phyloP scores from a whole-genome alignment of 169 alveolate genomes.

The Perkinsus chesapeaki region DNA sequence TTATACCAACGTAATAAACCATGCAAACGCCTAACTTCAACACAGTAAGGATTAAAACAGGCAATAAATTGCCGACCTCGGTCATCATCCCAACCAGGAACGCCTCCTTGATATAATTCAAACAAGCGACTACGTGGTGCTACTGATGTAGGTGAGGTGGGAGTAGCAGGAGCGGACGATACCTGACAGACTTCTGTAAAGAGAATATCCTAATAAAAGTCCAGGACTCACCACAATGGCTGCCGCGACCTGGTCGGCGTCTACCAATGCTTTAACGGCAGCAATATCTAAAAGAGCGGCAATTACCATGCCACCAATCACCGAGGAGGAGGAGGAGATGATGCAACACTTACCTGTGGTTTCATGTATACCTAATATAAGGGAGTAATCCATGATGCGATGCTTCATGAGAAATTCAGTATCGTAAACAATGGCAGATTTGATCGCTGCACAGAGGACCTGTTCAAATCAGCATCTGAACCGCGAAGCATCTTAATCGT shows the following conservation, averaged over 20 bases:
- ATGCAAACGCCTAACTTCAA: background rate
- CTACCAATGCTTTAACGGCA: background rate
- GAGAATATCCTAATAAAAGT: too few species aligned
- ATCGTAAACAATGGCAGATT: background rate
- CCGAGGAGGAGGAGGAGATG: background rate
- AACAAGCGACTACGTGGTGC: background rate
- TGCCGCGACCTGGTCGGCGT: background rate
- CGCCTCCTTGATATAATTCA: background rate
- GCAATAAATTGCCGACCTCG: background rate
- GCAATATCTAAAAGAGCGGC: background rate
- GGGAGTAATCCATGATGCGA: background rate
- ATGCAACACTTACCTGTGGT: background rate
- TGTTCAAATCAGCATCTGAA: background rate
- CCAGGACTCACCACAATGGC: background rate
- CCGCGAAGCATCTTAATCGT: background rate
- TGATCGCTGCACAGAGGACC: background rate
- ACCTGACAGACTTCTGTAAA: background rate
- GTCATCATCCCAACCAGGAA: background rate
- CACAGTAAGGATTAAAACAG: background rate
- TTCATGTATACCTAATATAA: background rate
- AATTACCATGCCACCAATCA: background rate
- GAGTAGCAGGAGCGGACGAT: background rate
- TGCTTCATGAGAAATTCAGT: background rate
- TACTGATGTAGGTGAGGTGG: background rate
- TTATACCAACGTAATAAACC: background rate